Base-by-base conservation (phyloP, 768 basidiomycete genomes). In the Podaxis sp. region DNA sequence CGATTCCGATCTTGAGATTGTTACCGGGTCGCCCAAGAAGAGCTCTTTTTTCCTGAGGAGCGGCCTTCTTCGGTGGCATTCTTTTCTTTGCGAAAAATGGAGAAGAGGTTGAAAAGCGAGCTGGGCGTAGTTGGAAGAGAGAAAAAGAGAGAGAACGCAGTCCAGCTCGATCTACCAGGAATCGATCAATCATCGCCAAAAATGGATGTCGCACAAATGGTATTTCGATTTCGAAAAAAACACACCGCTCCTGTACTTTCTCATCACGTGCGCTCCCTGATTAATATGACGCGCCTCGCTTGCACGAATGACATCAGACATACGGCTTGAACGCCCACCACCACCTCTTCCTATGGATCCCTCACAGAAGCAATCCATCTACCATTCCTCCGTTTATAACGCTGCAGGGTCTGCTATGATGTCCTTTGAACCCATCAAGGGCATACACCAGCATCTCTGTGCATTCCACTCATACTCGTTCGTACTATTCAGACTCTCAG, bases 1-100 rank as follows among this genome's bases (percentile, higher is more conserved):
- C 96, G 84, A 97, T 96, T 73, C 97, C 97, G 71, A 98, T 91
- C 86, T 96, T 93, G 73, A 99, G 85, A 82, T 99, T 99, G 81
- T 99, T 99, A 67, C 91, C 82, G 37, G 97, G 96, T 60, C 95
- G 79, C 50, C 97, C 97, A 38, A 99, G 88, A 17, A 95, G 78
- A 26, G 81, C 77, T 77, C 93, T 96, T 81, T 95, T 97, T 78
- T 95, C 93, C 11, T 79, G 78, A 26, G 74, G 81, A 57, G 79
- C 78, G 58, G 87, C 87, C 77, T 96, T 96, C 80, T 94, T 96
- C 13, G 96, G 96, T 2, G 94, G 89, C 95, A 96, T 97, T 72
- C 77, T 92, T 67, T 76, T 86, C 77, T 88, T 88, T 54, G 74
- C 76, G 54, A 74, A 64, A 24, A 71, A 66, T 44, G 72, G 63